Conservation (phyloP, 2,329 filamentous ascomycete species). For the Neophaeococcomyces aloes region DNA sequence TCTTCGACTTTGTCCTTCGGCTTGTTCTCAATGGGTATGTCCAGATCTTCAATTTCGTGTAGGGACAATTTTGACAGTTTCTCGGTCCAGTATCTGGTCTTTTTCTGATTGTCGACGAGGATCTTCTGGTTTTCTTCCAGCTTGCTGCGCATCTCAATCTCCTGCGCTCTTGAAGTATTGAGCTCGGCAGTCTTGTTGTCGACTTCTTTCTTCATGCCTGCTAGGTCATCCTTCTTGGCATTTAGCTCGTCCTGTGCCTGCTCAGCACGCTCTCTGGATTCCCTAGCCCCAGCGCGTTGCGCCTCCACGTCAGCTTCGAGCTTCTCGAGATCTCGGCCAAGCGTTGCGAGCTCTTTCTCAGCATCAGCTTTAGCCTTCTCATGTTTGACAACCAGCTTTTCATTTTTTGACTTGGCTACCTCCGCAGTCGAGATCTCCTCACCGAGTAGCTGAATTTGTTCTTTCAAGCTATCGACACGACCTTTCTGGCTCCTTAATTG, state of each 20-base stretch:
- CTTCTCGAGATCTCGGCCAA: constrained; percentile 62
- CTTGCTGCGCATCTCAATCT: constrained; percentile 98
- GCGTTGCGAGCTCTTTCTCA: constrained; percentile 63
- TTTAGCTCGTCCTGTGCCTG: constrained; percentile 68
- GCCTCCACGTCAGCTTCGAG: constrained; percentile 68
- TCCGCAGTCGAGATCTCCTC: constrained; percentile 81
- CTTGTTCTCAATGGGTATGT: constrained; percentile 13
- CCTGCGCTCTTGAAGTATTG: constrained; percentile 75
- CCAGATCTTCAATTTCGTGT: constrained; percentile 66
- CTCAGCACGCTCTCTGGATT: constrained; percentile 61
- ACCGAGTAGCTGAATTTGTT: constrained; percentile 67
- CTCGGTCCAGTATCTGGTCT: constrained; percentile 75
- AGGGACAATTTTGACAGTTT: constrained; percentile 75
- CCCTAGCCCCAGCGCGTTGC: constrained; percentile 65
- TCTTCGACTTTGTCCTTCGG: background rate
- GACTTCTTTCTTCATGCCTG: constrained; percentile 68
- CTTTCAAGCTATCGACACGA: constrained; percentile 80
- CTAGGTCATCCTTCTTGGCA: constrained; percentile 69
- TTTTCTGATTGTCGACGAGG: constrained; percentile 73
- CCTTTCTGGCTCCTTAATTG: constrained; percentile 81
- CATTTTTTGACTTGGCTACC: constrained; percentile 79
- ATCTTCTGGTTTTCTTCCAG: constrained; percentile 92
- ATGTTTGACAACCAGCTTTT: constrained; percentile 82
- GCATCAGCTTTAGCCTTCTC: constrained; percentile 73
- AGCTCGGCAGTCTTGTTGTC: constrained; percentile 77